A percentile compares a stretch with the other conserved stretches of the same genome.
These are phyloP conservation scores for Thalassiosira exigua DNA, from an alignment of 352 stramenopile species.

Conservation along the genomic window DNA sequence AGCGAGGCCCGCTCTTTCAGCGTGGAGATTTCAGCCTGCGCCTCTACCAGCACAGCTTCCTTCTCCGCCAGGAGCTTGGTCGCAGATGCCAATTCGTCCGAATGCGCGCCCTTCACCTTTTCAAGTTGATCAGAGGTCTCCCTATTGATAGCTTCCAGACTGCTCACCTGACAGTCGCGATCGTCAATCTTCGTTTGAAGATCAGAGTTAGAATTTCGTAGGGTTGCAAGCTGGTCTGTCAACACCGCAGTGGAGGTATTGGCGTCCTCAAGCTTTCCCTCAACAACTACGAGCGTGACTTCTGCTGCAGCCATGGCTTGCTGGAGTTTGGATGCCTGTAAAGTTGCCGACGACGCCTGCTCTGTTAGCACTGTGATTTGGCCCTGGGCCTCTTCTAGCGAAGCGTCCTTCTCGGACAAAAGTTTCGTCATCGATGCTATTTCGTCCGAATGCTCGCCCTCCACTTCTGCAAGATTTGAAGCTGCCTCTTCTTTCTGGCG, in stretches of 20 bases:
- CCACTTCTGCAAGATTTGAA: conserved; percentile 27
- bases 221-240: conserved; percentile 3
- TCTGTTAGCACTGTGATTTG: background rate
- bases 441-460: background rate
- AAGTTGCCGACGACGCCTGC: background rate
- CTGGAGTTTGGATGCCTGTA: background rate
- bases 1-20: background rate
- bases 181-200: background rate
- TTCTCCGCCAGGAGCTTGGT: conserved; percentile 2
- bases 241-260: background rate
- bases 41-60: conserved; percentile 9
- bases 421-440: background rate
- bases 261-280: too few relatives aligned
- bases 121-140: conserved; percentile 13
- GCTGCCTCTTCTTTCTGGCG: conserved; percentile 21
- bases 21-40: background rate
- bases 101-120: conserved; percentile 14
- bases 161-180: too few relatives aligned
- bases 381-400: background rate
- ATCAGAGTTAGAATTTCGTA: background rate
- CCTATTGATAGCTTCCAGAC: too few relatives aligned
- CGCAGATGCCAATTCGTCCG: background rate
- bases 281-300: too few relatives aligned
- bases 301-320: background rate
- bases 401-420: conserved; percentile 5